Evolutionary conservation across 192 early-diverging fungal genomes (phyloP), one percentile per base, ranked within the genome.

Genomic region (Spizellomyces sp.): DNA sequence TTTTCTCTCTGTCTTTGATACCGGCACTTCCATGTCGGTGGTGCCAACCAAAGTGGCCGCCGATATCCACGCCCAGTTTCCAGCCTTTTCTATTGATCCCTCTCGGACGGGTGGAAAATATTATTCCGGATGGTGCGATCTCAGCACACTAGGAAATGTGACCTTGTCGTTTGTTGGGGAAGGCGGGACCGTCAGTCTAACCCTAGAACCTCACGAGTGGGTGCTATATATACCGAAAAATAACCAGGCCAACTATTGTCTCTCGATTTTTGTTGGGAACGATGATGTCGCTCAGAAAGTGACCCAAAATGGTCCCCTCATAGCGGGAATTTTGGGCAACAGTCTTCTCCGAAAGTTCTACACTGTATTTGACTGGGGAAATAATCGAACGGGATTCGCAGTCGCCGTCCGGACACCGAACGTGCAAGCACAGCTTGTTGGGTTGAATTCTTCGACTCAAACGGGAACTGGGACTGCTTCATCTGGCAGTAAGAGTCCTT

Each of bases 331-430:
- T 48, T 43, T 83, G 44, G 81, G 81, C 6, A 71, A 80, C 52
- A 69, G 65, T 21, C 75, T 75, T 22, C 55, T 77, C 21, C 41
- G 74, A n/a, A 47, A 54, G n/a, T 83, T 67, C 52, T 83, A 83
- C 62, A 75, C 81, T 15, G 73, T 83, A 42, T 83, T 78, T 62
- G 81, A 83, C 44, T 71, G 55, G 45, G 58, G 19, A 1, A 64
- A 65, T 0, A 65, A 62, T 4, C 68, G 71, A 27, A 52, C 70
- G n/a, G 78, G 78, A n/a, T 65, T 79, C 36, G 78, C 78, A 0
- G 5, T 45, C 4, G 73, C 78, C 15, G 48, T n/a, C 22, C 58
- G 69, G 12, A 48, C 52, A 22, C 6, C 15, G 19, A 44, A 22
- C 12, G 45, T 48, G 10, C 50, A 46, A 5, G 27, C 73, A 1